phyloP scores from a whole-genome alignment of 345 rosid species.

The Abelmoschus esculentus region DNA sequence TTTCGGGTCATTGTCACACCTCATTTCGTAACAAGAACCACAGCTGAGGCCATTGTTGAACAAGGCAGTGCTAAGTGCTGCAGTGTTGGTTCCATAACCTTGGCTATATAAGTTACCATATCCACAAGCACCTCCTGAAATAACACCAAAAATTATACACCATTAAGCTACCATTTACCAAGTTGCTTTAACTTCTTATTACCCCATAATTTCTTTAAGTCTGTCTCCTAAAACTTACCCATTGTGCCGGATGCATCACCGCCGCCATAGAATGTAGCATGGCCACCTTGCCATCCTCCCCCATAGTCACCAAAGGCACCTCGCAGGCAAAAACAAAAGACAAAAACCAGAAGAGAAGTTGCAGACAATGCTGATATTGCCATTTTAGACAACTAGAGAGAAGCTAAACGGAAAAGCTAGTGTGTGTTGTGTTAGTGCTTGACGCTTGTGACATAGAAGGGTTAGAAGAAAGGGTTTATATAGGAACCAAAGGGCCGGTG shows the following conservation, averaged over 20 bases:
- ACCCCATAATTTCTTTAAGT: background rate
- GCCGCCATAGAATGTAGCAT: conserved; percentile 78
- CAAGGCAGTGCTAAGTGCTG: conserved; percentile 67
- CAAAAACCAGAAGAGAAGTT: conserved; percentile 17
- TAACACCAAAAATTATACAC: background rate
- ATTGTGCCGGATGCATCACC: conserved; percentile 78
- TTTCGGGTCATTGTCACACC: conserved; percentile 21
- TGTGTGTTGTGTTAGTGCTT: background rate
- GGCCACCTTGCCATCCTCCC: conserved; percentile 67
- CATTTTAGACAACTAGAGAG: background rate
- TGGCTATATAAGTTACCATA: conserved; percentile 64
- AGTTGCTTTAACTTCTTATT: too few species aligned
- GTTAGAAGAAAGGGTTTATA: conserved; percentile 11
- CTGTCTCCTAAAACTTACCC: conserved; percentile 28
- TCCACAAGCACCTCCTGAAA: conserved; percentile 76
- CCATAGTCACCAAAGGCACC: conserved; percentile 41
- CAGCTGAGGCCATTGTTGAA: conserved; percentile 76
- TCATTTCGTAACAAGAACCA: conserved; percentile 71
- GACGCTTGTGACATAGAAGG: background rate
- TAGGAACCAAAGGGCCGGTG: conserved; percentile 13
- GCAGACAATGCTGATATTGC: conserved; percentile 6
- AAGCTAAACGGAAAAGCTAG: too few species aligned
- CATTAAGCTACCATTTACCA: too few species aligned
- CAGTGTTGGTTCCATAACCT: conserved; percentile 75
- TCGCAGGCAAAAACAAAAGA: conserved; percentile 2